phyloP scores from a whole-genome alignment of 768 basidiomycete species.

The Mrakia gelida region DNA sequence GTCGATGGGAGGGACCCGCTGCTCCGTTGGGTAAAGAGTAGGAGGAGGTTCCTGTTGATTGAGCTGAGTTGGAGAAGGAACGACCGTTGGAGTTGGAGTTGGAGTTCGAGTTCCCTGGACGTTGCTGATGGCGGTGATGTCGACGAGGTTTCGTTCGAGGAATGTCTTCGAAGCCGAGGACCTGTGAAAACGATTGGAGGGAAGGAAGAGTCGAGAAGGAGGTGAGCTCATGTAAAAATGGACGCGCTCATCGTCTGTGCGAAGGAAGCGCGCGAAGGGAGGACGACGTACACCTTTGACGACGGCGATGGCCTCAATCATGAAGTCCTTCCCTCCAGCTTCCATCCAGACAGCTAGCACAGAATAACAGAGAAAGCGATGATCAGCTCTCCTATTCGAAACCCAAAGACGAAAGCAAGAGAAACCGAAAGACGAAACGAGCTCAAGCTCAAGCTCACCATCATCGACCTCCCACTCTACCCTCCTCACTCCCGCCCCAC shows the following conservation, averaged over 20 bases:
- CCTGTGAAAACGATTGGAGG: neutral
- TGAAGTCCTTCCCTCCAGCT: constrained; percentile 32
- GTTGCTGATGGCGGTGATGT: neutral
- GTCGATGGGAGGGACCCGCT: neutral
- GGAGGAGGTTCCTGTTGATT: neutral
- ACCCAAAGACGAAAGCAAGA: neutral
- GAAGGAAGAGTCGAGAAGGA: neutral
- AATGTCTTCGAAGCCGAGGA: constrained; percentile 31
- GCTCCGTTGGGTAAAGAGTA: neutral
- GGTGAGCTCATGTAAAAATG: no score
- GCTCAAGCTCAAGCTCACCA: constrained; percentile 11
- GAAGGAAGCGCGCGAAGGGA: neutral
- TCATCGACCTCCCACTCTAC: constrained; percentile 34
- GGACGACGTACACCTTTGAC: constrained; percentile 28
- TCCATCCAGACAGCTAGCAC: constrained; percentile 33
- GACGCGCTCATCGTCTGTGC: neutral
- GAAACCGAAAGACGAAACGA: neutral
- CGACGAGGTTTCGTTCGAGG: constrained; percentile 21
- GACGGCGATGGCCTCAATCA: constrained; percentile 32
- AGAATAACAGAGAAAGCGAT: neutral
- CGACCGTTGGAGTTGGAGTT: constrained; percentile 8
- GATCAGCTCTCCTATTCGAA: neutral
- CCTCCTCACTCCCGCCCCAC: constrained; percentile 22
- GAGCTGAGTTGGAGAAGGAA: neutral
- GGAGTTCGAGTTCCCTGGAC: neutral